A percentile compares a stretch with the other conserved stretches of the same genome.
phyloP scores from a whole-genome alignment of 305 asterid genomes.

The Fraxinus latifolia region DNA sequence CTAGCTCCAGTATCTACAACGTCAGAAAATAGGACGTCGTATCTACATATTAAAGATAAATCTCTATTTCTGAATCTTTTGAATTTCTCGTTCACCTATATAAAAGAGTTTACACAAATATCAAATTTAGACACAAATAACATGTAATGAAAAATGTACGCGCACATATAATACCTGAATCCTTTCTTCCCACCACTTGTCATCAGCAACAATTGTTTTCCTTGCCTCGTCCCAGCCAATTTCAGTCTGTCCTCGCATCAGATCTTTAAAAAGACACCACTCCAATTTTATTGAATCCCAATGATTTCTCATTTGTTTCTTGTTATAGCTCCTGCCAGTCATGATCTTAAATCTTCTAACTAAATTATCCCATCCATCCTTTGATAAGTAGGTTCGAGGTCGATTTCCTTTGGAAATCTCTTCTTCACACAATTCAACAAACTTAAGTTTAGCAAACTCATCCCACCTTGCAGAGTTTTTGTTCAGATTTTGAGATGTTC shows the following conservation, averaged over 20 bases:
- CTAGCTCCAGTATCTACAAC: neutral
- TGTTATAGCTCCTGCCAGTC: neutral
- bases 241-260: slow-evolving; percentile 1
- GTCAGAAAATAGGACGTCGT: slow-evolving; percentile 2
- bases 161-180: neutral
- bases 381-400: neutral
- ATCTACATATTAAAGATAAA: slow-evolving; percentile 1
- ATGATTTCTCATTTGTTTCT: neutral
- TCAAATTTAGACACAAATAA: neutral
- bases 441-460: neutral
- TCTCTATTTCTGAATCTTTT: neutral
- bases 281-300: slow-evolving; percentile 4
- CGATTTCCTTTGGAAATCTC: neutral
- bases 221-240: neutral
- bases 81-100: neutral
- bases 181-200: slow-evolving; percentile 12
- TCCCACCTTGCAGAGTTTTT: slow-evolving; percentile 2
- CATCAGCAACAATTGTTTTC: slow-evolving; percentile 1
- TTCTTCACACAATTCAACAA: slow-evolving; percentile 4
- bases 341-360: neutral
- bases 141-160: neutral
- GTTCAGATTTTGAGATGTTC: neutral
- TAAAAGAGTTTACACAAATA: neutral
- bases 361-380: slow-evolving; percentile 1
- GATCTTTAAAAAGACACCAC: slow-evolving; percentile 1